phyloP scores from a whole-genome alignment of 495 filamentous ascomycete species.

The Haplographium delicatum region DNA sequence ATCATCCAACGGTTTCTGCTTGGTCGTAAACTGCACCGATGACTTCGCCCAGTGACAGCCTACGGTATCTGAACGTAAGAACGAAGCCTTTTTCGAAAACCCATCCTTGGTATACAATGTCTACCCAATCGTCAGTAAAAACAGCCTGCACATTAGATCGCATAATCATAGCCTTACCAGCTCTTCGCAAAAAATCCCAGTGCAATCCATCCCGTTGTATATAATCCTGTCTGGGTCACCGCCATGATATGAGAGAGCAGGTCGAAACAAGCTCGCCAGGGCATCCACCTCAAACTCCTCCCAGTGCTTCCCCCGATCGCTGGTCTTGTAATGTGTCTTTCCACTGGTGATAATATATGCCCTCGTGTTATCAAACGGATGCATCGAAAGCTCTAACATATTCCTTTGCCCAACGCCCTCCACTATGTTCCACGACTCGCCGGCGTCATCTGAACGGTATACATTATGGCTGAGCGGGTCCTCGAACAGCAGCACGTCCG shows the following conservation, averaged over 20 bases:
- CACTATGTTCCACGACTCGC: conserved; percentile 63
- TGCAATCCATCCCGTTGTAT: conserved; percentile 68
- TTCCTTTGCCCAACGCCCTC: conserved; percentile 58
- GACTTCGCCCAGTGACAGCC: conserved; percentile 82
- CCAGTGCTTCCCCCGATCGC: conserved; percentile 78
- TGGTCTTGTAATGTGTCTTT: conserved; percentile 72
- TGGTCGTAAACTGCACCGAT: conserved; percentile 64
- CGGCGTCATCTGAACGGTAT: conserved; percentile 72
- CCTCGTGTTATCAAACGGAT: conserved; percentile 69
- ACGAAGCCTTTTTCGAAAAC: conserved; percentile 59
- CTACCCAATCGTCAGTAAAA: conserved; percentile 22
- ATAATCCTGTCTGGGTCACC: conserved; percentile 75
- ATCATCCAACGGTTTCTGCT: conserved; percentile 49
- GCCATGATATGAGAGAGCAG: conserved; percentile 70
- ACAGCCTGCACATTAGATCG: background rate
- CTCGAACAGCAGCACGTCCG: conserved; percentile 66
- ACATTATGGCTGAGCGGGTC: conserved; percentile 51
- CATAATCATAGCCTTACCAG: conserved; percentile 22
- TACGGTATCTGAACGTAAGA: conserved; percentile 56
- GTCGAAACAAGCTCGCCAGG: conserved; percentile 34
- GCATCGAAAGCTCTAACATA: conserved; percentile 55
- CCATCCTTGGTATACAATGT: conserved; percentile 79
- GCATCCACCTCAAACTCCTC: conserved; percentile 56
- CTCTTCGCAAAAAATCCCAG: conserved; percentile 48
- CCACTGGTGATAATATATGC: conserved; percentile 69